These are phyloP conservation scores for Glycyrrhiza uralensis DNA, from an alignment of 306 rosid species.

Conservation along the genomic window DNA sequence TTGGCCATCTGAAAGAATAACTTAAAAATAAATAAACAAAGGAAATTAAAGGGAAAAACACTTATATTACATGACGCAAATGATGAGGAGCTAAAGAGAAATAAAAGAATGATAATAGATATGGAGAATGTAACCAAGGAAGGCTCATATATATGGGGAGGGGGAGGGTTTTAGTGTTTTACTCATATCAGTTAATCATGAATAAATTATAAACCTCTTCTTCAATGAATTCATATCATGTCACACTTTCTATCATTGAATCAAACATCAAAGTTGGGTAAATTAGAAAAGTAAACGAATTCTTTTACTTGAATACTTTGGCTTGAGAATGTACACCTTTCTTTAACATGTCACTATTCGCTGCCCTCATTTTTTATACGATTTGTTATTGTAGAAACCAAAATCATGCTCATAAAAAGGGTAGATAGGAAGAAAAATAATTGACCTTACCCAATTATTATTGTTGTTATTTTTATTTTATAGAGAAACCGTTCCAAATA, in stretches of 20 bases:
- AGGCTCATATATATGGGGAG: neutral
- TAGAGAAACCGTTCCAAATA: too few species aligned
- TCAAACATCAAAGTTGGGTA: neutral
- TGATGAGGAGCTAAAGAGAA: neutral
- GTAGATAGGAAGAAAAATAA: too few species aligned
- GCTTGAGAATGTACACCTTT: neutral
- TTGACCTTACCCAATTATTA: too few species aligned
- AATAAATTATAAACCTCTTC: too few species aligned
- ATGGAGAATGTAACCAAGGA: neutral
- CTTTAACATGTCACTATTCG: too few species aligned
- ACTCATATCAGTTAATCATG: neutral
- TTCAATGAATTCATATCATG: neutral
- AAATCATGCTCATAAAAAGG: too few species aligned
- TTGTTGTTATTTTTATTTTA: too few species aligned
- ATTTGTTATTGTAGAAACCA: too few species aligned
- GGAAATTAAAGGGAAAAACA: neutral
- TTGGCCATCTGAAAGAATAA: neutral
- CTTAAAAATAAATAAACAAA: neutral
- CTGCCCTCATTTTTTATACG: too few species aligned
- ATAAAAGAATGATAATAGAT: neutral
- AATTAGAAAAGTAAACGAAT: neutral
- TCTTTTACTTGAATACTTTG: neutral
- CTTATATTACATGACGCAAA: neutral
- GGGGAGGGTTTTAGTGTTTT: too few species aligned
- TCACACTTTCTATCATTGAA: neutral